phyloP scores from a whole-genome alignment of 202 grass and related monocot species.

The Dendrocalamus latiflorus region DNA sequence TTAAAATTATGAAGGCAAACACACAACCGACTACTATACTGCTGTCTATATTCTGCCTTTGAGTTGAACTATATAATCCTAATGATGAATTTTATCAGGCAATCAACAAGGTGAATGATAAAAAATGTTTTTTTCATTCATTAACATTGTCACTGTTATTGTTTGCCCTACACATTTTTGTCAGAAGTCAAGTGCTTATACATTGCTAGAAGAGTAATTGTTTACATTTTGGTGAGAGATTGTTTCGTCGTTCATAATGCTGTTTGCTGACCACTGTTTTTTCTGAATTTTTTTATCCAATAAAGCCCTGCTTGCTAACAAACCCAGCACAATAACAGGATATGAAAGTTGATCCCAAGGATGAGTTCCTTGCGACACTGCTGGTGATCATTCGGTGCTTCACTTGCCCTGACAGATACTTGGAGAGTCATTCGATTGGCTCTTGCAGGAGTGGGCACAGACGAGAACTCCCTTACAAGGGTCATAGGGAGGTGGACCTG shows the following conservation, averaged over 20 bases:
- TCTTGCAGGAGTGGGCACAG: slow-evolving; percentile 60
- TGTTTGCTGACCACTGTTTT: background rate
- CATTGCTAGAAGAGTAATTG: background rate
- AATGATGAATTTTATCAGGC: background rate
- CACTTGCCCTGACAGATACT: slow-evolving; percentile 73
- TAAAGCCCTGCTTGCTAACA: background rate
- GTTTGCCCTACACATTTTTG: background rate
- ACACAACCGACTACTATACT: background rate
- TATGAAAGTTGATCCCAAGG: slow-evolving; percentile 68
- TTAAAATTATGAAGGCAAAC: background rate
- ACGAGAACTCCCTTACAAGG: slow-evolving; percentile 74
- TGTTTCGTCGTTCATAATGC: background rate
- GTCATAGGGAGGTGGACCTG: slow-evolving; percentile 72
- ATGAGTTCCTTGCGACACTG: slow-evolving; percentile 64
- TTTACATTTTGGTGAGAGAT: background rate
- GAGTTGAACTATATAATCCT: background rate
- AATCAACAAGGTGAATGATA: background rate
- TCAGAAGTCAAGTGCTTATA: background rate
- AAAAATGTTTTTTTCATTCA: no score
- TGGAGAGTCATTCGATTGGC: slow-evolving; percentile 55
- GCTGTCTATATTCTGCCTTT: background rate
- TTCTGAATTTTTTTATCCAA: background rate
- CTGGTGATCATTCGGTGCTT: slow-evolving; percentile 67
- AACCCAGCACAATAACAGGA: slow-evolving; percentile 33
- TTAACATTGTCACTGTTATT: background rate